Evolutionary conservation across 2,329 filamentous ascomycete species (phyloP).

Genomic region (Botrytis deweyae): DNA sequence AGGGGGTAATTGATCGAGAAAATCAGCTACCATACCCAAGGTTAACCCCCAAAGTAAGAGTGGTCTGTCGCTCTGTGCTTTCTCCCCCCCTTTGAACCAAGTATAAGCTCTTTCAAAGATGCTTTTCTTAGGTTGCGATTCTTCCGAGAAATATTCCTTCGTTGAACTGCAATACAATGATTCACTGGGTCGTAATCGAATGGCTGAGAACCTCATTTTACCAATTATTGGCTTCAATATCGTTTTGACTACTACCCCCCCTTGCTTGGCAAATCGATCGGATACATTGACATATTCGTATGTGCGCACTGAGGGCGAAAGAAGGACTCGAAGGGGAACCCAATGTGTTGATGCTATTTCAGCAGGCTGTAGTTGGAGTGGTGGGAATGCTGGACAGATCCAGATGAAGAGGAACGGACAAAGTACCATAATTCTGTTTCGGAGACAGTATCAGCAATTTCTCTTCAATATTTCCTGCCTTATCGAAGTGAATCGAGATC

Average conservation of each 20-base stretch:
- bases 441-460: background rate
- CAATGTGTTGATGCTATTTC: conserved; percentile 69
- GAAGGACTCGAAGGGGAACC: conserved; percentile 62
- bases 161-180: conserved; percentile 56
- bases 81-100: conserved; percentile 39
- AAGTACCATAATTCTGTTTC: conserved; percentile 61
- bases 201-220: conserved; percentile 66
- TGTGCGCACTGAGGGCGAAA: conserved; percentile 60
- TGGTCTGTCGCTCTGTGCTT: conserved; percentile 41
- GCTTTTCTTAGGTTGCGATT: conserved; percentile 15
- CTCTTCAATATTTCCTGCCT: background rate
- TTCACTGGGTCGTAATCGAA: conserved; percentile 60
- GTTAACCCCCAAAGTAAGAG: conserved; percentile 69
- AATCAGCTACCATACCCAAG: conserved; percentile 64
- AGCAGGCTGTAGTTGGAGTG: conserved; percentile 62
- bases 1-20: conserved; percentile 66
- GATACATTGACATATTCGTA: conserved; percentile 64
- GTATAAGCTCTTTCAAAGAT: conserved; percentile 30
- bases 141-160: conserved; percentile 46
- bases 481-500: background rate
- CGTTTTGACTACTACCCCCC: conserved; percentile 53
- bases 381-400: conserved; percentile 54
- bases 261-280: conserved; percentile 57
- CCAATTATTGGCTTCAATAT: conserved; percentile 58
- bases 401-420: conserved; percentile 67